Conservation (phyloP, 257 asterid species). For the Fraxinus anomala region DNA sequence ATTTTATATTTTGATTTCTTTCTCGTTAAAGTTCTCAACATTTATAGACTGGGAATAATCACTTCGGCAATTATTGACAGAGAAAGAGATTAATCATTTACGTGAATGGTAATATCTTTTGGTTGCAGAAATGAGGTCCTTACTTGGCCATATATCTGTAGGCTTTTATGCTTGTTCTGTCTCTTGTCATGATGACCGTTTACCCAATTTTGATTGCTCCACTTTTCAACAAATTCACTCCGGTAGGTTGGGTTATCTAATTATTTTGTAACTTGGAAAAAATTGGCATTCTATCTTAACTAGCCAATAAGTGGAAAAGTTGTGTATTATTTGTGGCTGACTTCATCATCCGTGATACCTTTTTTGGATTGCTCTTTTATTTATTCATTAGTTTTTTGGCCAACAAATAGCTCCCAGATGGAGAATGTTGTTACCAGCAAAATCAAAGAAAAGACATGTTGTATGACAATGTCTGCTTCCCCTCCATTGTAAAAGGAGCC, state of each 20-base stretch:
- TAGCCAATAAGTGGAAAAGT: background rate
- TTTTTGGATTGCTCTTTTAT: background rate
- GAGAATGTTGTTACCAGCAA: conserved; percentile 68
- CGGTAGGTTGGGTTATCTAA: conserved; percentile 50
- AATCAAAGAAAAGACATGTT: conserved; percentile 79
- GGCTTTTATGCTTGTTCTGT: too few relatives aligned
- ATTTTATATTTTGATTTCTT: too few relatives aligned
- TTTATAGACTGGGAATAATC: too few relatives aligned
- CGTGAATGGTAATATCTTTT: too few relatives aligned
- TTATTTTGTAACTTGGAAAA: background rate
- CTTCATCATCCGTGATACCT: background rate
- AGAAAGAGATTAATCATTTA: too few relatives aligned
- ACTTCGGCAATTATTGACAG: too few relatives aligned
- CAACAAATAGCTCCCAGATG: conserved; percentile 74
- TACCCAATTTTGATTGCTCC: too few relatives aligned
- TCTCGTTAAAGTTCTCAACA: too few relatives aligned
- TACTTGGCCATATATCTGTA: too few relatives aligned
- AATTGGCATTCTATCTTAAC: background rate
- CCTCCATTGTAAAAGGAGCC: conserved; percentile 97
- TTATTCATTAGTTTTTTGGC: conserved; percentile 7
- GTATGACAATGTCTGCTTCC: conserved; percentile 89
- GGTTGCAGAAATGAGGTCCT: too few relatives aligned
- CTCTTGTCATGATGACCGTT: too few relatives aligned
- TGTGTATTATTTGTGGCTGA: background rate
- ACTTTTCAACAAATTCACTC: conserved; percentile 11